A percentile compares a stretch with the other conserved stretches of the same genome.
These are phyloP conservation scores for Zygnema cylindricum DNA, from an alignment of 139 green algal species.

Conservation along the genomic window DNA sequence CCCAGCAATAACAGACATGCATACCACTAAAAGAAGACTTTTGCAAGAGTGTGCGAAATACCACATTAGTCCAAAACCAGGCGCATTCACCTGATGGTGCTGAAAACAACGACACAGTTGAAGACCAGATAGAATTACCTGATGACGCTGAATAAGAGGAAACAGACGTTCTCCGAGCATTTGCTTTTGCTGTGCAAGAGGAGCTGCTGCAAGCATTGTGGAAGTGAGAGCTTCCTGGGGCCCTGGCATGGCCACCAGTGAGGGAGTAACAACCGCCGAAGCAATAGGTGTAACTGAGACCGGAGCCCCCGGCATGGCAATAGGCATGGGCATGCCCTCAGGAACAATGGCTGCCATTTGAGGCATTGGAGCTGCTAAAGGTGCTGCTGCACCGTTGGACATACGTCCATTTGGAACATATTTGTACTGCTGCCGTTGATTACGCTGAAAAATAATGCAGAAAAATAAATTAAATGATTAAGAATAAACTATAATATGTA, in stretches of 20 bases:
- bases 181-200: constrained; percentile 49
- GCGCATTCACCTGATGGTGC: too few relatives aligned
- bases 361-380: not conserved
- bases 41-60: too few relatives aligned
- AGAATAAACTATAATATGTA: too few relatives aligned
- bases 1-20: constrained; percentile 6
- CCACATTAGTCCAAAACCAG: too few relatives aligned
- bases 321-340: not conserved
- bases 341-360: not conserved
- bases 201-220: constrained; percentile 42
- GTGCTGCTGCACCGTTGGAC: not conserved
- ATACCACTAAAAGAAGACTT: not conserved
- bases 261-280: not conserved
- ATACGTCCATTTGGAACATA: constrained; percentile 18
- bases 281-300: not conserved
- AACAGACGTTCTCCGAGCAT: constrained; percentile 72
- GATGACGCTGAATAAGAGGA: constrained; percentile 62
- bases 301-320: not conserved
- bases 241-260: constrained; percentile 22
- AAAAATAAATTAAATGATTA: too few relatives aligned
- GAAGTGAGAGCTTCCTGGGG: constrained; percentile 32
- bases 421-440: not conserved
- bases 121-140: too few relatives aligned
- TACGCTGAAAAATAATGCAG: not conserved
- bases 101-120: too few relatives aligned